Conservation (phyloP, 2,329 filamentous ascomycete species). For the Fusarium oxysporum region DNA sequence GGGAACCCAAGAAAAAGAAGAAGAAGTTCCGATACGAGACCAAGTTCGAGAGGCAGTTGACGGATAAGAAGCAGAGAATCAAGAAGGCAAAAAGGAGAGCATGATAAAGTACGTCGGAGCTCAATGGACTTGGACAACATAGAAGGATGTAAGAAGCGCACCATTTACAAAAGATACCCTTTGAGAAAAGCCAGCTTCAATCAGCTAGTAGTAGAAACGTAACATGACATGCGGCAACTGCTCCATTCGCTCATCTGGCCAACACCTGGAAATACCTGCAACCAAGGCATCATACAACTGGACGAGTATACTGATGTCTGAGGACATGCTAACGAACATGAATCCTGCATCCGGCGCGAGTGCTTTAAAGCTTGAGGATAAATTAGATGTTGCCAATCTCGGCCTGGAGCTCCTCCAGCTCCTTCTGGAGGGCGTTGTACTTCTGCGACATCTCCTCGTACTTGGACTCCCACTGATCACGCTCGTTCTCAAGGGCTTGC, state of each 20-base stretch:
- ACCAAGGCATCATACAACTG: slow-evolving; percentile 36
- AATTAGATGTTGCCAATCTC: slow-evolving; percentile 93
- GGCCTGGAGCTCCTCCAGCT: slow-evolving; percentile 88
- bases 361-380: slow-evolving; percentile 24
- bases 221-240: slow-evolving; percentile 49
- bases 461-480: slow-evolving; percentile 96
- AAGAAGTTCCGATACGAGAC: slow-evolving; percentile 93
- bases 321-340: slow-evolving; percentile 33
- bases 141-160: slow-evolving; percentile 32
- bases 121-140: slow-evolving; percentile 21
- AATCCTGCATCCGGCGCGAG: slow-evolving; percentile 36
- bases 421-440: slow-evolving; percentile 84
- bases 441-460: slow-evolving; percentile 98
- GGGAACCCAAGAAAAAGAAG: slow-evolving; percentile 80
- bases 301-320: slow-evolving; percentile 35
- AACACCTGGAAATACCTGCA: slow-evolving; percentile 43
- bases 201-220: slow-evolving; percentile 48
- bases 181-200: slow-evolving; percentile 44
- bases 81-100: slow-evolving; percentile 56
- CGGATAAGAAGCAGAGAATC: slow-evolving; percentile 76
- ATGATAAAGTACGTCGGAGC: slow-evolving; percentile 6
- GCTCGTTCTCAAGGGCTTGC: slow-evolving; percentile 90
- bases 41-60: slow-evolving; percentile 84
- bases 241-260: slow-evolving; percentile 45
- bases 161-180: slow-evolving; percentile 50